Evolutionary conservation across 331 rosid genomes (phyloP), one percentile per base, ranked within the genome.

Genomic region (Telfairia occidentalis): DNA sequence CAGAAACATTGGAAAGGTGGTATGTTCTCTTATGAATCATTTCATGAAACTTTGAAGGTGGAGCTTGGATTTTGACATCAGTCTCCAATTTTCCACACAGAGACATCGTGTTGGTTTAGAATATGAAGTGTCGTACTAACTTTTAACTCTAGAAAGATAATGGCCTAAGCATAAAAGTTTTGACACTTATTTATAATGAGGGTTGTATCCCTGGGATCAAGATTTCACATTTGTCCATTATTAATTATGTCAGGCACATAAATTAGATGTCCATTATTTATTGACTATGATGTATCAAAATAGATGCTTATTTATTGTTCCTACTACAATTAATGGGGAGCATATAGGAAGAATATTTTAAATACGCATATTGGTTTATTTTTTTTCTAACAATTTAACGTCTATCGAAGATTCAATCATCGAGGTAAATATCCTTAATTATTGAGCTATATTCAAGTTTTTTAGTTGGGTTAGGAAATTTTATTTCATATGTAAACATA

Each of bases 61-160:
- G 28, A 61, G 80, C 80, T 5, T 83, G 81, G 48, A 87, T 77
- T 74, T 86, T 85, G 1, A 83, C 77, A 11, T 83, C 76, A 0
- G 64, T n/a, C 52, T 84, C 88, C 16, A 87, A 4, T 80, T 82
- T 84, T 7, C 84, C 82, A 19, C 10, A 21, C 11, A 49, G 58
- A 49, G 35, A 1, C 75, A 71, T 70, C 18, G 3, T 57, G n/a
- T 57, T 63, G 34, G 0, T 24, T 49, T 49, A 18, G 9, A 49
- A 50, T 50, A 19, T 53, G 21, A 7, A 19, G 1, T 21, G 1
- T 21, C 8, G 9, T 18, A 50, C 0, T n/a, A n/a, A n/a, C n/a
- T n/a, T 9, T 42, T 21, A 53, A 53, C 29, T 8, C 59, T 19
- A 21, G 13, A 53, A 53, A 21, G 29, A 21, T 53, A 19, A 19